A percentile compares a stretch with the other conserved stretches of the same genome.
Evolutionary conservation across 768 basidiomycete genomes (phyloP).

Genomic region (Galerina sulciceps): DNA sequence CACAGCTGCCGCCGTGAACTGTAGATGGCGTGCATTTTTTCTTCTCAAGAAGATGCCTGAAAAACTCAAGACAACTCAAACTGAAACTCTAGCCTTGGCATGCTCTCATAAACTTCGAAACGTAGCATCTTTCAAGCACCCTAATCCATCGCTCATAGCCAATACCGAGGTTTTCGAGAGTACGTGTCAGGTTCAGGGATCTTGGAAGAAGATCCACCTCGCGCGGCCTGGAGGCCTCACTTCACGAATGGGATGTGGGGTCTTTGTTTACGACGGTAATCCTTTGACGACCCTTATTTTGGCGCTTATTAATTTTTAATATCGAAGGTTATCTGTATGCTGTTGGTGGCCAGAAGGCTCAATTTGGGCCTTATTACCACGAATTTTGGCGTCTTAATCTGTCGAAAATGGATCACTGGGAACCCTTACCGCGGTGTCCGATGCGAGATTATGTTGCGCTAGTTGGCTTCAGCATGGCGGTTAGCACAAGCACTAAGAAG

Average conservation of each 20-base stretch:
- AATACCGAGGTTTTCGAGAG: neutral
- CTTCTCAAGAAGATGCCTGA: too few relatives aligned
- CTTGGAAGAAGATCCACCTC: conserved; percentile 5
- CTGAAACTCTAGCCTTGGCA: too few relatives aligned
- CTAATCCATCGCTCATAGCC: neutral
- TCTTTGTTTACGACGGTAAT: conserved; percentile 2
- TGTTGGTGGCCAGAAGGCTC: neutral
- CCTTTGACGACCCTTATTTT: neutral
- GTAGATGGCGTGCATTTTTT: too few relatives aligned
- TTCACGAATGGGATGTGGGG: neutral
- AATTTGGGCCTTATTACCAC: conserved; percentile 1
- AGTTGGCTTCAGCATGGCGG: neutral
- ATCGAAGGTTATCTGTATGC: conserved; percentile 1
- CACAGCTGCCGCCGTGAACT: too few relatives aligned
- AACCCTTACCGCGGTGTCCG: neutral
- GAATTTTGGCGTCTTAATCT: conserved; percentile 9
- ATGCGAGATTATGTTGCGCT: neutral
- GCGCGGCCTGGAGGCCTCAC: neutral
- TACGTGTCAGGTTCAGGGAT: conserved; percentile 2
- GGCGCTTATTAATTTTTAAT: neutral
- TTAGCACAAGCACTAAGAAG: neutral
- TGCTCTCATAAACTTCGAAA: neutral
- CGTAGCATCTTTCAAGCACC: neutral
- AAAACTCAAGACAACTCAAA: too few relatives aligned
- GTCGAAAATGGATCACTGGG: neutral